Evolutionary conservation across 2,329 filamentous ascomycete genomes (phyloP).

Genomic region (Venturia aucupariae): DNA sequence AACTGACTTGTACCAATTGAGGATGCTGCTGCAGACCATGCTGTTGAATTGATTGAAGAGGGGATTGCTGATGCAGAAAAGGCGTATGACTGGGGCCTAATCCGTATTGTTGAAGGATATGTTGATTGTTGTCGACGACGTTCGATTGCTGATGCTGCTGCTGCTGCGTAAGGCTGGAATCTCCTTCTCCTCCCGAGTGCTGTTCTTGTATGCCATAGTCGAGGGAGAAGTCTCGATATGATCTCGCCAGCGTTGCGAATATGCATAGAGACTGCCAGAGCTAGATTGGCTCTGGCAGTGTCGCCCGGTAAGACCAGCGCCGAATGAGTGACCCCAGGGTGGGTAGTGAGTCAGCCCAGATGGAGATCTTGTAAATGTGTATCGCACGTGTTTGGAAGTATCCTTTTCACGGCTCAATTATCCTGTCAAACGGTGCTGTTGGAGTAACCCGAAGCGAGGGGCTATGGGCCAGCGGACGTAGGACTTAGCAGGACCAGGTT

Average conservation of each 20-base stretch:
- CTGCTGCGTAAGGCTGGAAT: conserved; percentile 18
- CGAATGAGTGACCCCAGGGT: conserved; percentile 25
- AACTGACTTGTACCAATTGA: conserved; percentile 30
- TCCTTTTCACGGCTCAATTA: conserved; percentile 26
- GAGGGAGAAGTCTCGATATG: conserved; percentile 38
- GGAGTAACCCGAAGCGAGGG: conserved; percentile 26
- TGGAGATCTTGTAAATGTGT: conserved; percentile 23
- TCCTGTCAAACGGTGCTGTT: conserved; percentile 34
- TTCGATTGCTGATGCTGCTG: conserved; percentile 18
- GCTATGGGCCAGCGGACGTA: conserved; percentile 22
- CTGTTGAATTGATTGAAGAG: conserved; percentile 26
- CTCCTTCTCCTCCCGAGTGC: conserved; percentile 28
- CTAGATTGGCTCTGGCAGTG: conserved; percentile 38
- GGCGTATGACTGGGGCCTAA: conserved; percentile 16
- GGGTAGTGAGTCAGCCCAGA: conserved; percentile 27
- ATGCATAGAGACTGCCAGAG: conserved; percentile 43
- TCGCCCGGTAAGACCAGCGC: conserved; percentile 36
- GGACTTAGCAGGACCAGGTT: conserved; percentile 28
- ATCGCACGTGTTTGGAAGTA: conserved; percentile 34
- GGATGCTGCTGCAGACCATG: conserved; percentile 25
- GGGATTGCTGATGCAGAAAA: conserved; percentile 12
- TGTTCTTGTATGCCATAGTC: conserved; percentile 36
- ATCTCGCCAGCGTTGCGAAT: conserved; percentile 41
- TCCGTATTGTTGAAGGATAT: conserved; percentile 31
- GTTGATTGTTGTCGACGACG: conserved; percentile 29